Evolutionary conservation across 2,329 filamentous ascomycete genomes (phyloP).

Genomic region (Fusarium illudens): DNA sequence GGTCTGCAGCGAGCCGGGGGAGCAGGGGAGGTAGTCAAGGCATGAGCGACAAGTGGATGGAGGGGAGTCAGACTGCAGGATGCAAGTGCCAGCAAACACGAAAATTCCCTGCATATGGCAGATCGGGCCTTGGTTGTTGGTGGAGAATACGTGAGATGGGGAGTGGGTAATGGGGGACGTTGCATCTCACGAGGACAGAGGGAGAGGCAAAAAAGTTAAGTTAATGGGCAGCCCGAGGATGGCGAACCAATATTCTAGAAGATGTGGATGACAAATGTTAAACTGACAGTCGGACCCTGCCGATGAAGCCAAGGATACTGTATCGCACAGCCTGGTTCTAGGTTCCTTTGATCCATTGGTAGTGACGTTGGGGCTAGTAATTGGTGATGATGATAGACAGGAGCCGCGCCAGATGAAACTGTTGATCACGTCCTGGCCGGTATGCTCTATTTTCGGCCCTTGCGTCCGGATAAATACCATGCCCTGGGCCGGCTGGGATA

Average conservation of each 20-base stretch:
- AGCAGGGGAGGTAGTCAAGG: slow-evolving; percentile 12
- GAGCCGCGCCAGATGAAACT: slow-evolving; percentile 35
- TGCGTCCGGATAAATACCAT: slow-evolving; percentile 9
- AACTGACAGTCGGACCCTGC: slow-evolving; percentile 11
- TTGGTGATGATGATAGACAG: slow-evolving; percentile 38
- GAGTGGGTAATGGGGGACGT: slow-evolving; percentile 1
- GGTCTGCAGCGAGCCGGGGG: slow-evolving; percentile 17
- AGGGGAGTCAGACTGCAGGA: slow-evolving; percentile 4
- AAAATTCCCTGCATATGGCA: slow-evolving; percentile 25
- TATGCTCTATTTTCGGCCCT: background rate
- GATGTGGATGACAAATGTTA: slow-evolving; percentile 34
- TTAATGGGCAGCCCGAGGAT: background rate
- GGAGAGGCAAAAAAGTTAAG: background rate
- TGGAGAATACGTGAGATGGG: slow-evolving; percentile 8
- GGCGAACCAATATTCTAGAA: slow-evolving; percentile 37
- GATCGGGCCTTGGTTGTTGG: slow-evolving; percentile 23
- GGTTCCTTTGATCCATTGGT: background rate
- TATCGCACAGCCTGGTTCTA: background rate
- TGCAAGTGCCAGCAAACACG: background rate
- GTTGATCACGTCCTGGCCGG: slow-evolving; percentile 20
- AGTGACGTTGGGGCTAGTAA: slow-evolving; percentile 7
- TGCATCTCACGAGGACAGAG: slow-evolving; percentile 17
- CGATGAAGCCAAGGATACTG: slow-evolving; percentile 1
- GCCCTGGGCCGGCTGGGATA: background rate
- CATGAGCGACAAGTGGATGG: slow-evolving; percentile 4